Percentiles rank a stretch among this genome's conserved stretches.
These are phyloP conservation scores for Dipteronia sinensis DNA, from an alignment of 345 rosid species.

Conservation along the genomic window DNA sequence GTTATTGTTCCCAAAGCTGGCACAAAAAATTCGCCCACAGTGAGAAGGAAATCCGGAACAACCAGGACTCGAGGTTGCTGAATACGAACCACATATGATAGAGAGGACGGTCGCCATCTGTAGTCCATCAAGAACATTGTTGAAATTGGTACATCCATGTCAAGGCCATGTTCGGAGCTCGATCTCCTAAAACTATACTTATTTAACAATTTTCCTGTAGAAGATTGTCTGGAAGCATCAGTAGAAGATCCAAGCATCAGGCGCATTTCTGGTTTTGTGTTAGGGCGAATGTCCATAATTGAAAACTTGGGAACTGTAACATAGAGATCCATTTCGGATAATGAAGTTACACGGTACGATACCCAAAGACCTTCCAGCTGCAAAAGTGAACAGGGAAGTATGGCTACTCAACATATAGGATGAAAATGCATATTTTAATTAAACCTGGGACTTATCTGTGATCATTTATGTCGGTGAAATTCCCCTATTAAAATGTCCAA, in stretches of 20 bases:
- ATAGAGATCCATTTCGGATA: conserved; percentile 92
- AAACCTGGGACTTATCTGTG: not conserved
- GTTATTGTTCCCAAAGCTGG: conserved; percentile 87
- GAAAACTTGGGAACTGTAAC: conserved; percentile 89
- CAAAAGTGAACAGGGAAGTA: conserved; percentile 25
- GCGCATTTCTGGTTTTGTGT: conserved; percentile 94
- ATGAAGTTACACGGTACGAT: conserved; percentile 82
- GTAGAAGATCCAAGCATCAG: conserved; percentile 96
- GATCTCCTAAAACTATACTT: conserved; percentile 55
- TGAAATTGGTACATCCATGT: conserved; percentile 60
- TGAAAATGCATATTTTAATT: not conserved
- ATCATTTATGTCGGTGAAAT: not conserved
- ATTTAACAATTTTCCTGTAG: conserved; percentile 57
- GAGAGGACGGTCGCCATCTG: conserved; percentile 88
- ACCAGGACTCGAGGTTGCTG: conserved; percentile 97
- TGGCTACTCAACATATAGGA: not conserved
- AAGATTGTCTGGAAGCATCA: conserved; percentile 79
- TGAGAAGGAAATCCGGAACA: conserved; percentile 96
- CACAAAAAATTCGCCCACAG: conserved; percentile 93
- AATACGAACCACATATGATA: conserved; percentile 78
- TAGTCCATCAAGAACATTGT: conserved; percentile 97
- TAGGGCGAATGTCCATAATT: conserved; percentile 81
- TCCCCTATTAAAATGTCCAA: not conserved
- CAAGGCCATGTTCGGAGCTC: conserved; percentile 50
- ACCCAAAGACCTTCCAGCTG: conserved; percentile 99